Evolutionary conservation across 805 yeast genomes (phyloP).

Genomic region (Pichia manshurica): DNA sequence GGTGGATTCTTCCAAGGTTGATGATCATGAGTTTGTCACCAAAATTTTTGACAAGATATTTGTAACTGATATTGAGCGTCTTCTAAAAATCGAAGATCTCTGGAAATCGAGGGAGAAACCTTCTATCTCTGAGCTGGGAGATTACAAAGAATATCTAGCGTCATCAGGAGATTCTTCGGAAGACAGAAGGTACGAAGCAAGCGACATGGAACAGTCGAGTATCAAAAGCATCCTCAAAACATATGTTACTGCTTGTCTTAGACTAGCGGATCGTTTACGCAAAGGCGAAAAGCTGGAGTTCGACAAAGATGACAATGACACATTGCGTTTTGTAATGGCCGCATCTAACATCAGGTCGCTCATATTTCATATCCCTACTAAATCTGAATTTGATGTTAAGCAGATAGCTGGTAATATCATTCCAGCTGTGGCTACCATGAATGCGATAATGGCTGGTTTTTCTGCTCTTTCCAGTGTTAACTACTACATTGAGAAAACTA

Average conservation of each 20-base stretch:
- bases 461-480: slow-evolving; percentile 68
- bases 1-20: slow-evolving; percentile 20
- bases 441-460: slow-evolving; percentile 90
- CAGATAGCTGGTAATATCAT: slow-evolving; percentile 97
- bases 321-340: slow-evolving; percentile 80
- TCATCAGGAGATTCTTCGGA: neutral
- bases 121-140: slow-evolving; percentile 9
- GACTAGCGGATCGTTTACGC: slow-evolving; percentile 45
- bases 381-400: slow-evolving; percentile 80
- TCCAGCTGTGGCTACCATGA: slow-evolving; percentile 97
- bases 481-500: slow-evolving; percentile 30
- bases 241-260: slow-evolving; percentile 42
- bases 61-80: slow-evolving; percentile 69
- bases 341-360: slow-evolving; percentile 73
- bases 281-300: slow-evolving; percentile 48
- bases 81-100: slow-evolving; percentile 62
- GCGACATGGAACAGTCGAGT: slow-evolving; percentile 32
- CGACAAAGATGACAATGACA: slow-evolving; percentile 93
- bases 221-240: slow-evolving; percentile 64
- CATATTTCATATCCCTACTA: slow-evolving; percentile 63
- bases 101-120: slow-evolving; percentile 77
- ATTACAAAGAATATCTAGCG: neutral
- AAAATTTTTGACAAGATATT: slow-evolving; percentile 58
- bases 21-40: slow-evolving; percentile 28
- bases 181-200: neutral